A percentile compares a stretch with the other conserved stretches of the same genome.
Conservation (phyloP, 2,329 filamentous ascomycete genomes). For the Aspergillus caelatus region DNA sequence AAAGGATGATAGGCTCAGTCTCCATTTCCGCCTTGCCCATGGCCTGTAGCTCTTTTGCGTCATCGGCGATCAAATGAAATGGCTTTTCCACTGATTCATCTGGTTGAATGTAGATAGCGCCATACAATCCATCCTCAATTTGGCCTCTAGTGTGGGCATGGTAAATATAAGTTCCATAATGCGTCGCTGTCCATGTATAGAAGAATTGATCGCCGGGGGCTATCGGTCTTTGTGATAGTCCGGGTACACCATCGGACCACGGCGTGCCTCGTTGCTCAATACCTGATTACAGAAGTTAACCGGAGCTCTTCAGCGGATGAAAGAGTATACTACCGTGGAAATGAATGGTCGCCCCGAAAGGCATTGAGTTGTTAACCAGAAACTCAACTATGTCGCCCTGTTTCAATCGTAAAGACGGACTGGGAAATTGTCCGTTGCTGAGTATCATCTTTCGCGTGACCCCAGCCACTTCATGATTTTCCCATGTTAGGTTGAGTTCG, state of each 20-base stretch:
- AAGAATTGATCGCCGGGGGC: constrained; percentile 51
- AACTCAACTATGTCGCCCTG: constrained; percentile 34
- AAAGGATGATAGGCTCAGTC: constrained; percentile 54
- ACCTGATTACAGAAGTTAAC: constrained; percentile 16
- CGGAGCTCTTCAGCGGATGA: background rate
- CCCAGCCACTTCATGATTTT: constrained; percentile 27
- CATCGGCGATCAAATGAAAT: constrained; percentile 32
- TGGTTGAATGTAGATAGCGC: constrained; percentile 55
- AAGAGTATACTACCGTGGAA: constrained; percentile 29
- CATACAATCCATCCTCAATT: constrained; percentile 63
- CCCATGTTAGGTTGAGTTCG: constrained; percentile 27
- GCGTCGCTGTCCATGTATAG: constrained; percentile 59
- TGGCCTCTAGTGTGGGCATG: constrained; percentile 61
- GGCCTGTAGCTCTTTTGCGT: constrained; percentile 38
- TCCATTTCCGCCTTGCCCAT: constrained; percentile 55
- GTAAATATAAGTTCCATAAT: constrained; percentile 65
- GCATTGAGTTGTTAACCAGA: constrained; percentile 31
- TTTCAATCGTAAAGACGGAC: constrained; percentile 28
- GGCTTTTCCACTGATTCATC: constrained; percentile 27
- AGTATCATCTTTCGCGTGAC: constrained; percentile 28
- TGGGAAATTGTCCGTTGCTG: constrained; percentile 34
- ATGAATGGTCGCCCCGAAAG: constrained; percentile 34
- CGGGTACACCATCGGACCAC: constrained; percentile 65
- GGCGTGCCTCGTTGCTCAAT: constrained; percentile 53
- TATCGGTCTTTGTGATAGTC: constrained; percentile 59